Evolutionary conservation across 2,329 filamentous ascomycete species (phyloP).

Genomic region (Alternaria longipes): DNA sequence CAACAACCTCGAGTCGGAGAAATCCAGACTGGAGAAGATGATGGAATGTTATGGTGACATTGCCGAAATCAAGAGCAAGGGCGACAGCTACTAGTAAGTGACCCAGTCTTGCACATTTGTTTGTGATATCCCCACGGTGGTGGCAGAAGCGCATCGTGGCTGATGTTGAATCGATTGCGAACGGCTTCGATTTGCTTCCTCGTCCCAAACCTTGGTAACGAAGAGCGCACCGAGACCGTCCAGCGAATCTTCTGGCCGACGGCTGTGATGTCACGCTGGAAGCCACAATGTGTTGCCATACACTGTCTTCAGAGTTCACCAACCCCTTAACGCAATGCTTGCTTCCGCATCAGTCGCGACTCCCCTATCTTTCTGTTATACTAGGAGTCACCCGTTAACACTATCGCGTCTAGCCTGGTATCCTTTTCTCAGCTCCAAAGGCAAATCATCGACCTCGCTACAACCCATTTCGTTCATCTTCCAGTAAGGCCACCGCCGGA

Average conservation of each 20-base stretch:
- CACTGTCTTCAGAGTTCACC: conserved; percentile 19
- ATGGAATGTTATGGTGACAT: conserved; percentile 55
- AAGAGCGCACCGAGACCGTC: conserved; percentile 19
- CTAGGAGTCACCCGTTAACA: conserved; percentile 7
- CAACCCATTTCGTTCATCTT: conserved; percentile 62
- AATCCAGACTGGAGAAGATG: conserved; percentile 54
- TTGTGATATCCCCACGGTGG: conserved; percentile 15
- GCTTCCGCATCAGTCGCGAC: background rate
- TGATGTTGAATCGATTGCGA: conserved; percentile 6
- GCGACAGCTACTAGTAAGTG: conserved; percentile 57
- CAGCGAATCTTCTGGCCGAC: conserved; percentile 20
- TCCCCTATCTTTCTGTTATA: background rate
- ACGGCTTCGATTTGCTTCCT: conserved; percentile 9
- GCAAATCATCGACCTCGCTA: conserved; percentile 62
- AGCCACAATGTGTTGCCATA: conserved; percentile 19
- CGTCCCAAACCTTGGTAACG: conserved; percentile 16
- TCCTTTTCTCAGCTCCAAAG: conserved; percentile 62
- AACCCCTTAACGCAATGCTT: conserved; percentile 17
- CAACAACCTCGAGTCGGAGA: conserved; percentile 53
- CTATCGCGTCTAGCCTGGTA: conserved; percentile 54
- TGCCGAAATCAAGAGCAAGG: conserved; percentile 55
- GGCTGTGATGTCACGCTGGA: conserved; percentile 13
- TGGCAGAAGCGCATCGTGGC: conserved; percentile 3
- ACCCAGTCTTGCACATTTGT: conserved; percentile 31
- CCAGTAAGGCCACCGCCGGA: conserved; percentile 61